Evolutionary conservation across 345 rosid genomes (phyloP).

Genomic region (Linum tenue): DNA sequence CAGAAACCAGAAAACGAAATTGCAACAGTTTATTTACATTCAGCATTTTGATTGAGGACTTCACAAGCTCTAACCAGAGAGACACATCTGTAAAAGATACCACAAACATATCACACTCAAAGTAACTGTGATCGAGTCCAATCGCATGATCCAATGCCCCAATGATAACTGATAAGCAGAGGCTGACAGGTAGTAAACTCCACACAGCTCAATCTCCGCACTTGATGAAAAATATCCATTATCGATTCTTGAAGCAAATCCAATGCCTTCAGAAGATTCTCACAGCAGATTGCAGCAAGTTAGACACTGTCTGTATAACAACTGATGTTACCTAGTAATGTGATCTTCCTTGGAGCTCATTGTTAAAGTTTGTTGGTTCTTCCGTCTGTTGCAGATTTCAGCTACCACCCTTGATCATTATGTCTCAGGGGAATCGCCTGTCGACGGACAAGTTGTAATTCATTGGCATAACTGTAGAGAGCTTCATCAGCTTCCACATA

Average conservation of each 20-base stretch:
- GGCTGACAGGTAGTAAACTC: conserved; percentile 32
- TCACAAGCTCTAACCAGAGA: conserved; percentile 44
- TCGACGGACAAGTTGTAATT: too few relatives aligned
- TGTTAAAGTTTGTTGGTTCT: too few relatives aligned
- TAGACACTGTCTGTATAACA: too few relatives aligned
- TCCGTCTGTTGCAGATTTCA: too few relatives aligned
- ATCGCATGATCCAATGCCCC: too few relatives aligned
- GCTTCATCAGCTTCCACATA: conserved; percentile 33
- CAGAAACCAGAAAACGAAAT: conserved; percentile 1
- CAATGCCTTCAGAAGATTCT: conserved; percentile 36
- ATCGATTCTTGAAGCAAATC: conserved; percentile 32
- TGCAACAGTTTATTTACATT: not conserved
- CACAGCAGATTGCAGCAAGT: too few relatives aligned
- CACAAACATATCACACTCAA: conserved; percentile 47
- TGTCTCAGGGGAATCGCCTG: too few relatives aligned
- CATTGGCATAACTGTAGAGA: too few relatives aligned
- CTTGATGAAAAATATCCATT: conserved; percentile 37
- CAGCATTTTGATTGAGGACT: conserved; percentile 33
- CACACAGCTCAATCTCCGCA: conserved; percentile 25
- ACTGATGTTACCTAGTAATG: too few relatives aligned
- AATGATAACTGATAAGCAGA: conserved; percentile 57
- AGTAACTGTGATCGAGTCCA: conserved; percentile 40
- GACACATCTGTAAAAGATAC: conserved; percentile 37
- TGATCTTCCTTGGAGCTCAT: too few relatives aligned
- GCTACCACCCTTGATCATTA: too few relatives aligned